Evolutionary conservation across 768 basidiomycete species (phyloP).

Genomic region (Russula ochroleuca): DNA sequence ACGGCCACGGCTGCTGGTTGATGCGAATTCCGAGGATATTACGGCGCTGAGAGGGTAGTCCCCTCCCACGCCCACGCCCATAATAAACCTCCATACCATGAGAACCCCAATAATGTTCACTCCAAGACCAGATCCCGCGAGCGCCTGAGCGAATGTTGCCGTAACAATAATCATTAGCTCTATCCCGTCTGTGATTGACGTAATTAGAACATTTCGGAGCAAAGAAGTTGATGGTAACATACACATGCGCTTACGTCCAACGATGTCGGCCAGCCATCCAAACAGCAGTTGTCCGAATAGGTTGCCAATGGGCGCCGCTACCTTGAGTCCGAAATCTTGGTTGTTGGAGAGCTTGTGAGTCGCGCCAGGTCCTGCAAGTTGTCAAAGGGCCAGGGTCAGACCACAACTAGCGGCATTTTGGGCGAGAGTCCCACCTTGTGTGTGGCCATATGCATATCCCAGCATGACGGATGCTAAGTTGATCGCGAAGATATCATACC

Average conservation of each 20-base stretch:
- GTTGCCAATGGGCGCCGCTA: slow-evolving; percentile 41
- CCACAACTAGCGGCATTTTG: not conserved
- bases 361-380: not conserved
- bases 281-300: slow-evolving; percentile 42
- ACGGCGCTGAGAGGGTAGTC: slow-evolving; percentile 84
- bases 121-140: slow-evolving; percentile 65
- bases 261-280: slow-evolving; percentile 42
- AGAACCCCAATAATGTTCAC: slow-evolving; percentile 71
- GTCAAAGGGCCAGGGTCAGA: not conserved
- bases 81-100: slow-evolving; percentile 79
- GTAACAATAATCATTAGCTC: slow-evolving; percentile 80
- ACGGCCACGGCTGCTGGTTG: slow-evolving; percentile 69
- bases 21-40: slow-evolving; percentile 85
- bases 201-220: not conserved
- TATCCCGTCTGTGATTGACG: slow-evolving; percentile 47
- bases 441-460: slow-evolving; percentile 66
- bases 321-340: slow-evolving; percentile 40
- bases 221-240: slow-evolving; percentile 5
- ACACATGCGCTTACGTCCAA: slow-evolving; percentile 59
- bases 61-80: slow-evolving; percentile 83
- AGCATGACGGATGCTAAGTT: slow-evolving; percentile 80
- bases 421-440: slow-evolving; percentile 3
- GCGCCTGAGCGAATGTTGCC: slow-evolving; percentile 72
- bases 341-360: not conserved
- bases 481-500: slow-evolving; percentile 87